A percentile compares a stretch with the other conserved stretches of the same genome.
Evolutionary conservation across 164 flowering plant genomes (phyloP).

Genomic region (Chimonanthus praecox): DNA sequence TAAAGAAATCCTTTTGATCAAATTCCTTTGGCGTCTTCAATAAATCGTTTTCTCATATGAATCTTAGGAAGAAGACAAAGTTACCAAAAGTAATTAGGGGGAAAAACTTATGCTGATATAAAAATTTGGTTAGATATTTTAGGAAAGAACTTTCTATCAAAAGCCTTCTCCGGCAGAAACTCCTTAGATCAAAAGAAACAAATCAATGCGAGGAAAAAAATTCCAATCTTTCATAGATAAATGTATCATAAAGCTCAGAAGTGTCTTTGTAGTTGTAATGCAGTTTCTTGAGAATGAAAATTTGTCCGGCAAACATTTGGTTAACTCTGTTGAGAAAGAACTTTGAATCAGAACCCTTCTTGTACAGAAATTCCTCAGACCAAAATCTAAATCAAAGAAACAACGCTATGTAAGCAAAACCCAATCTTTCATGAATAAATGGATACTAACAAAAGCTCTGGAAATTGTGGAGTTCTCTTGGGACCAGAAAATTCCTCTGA

Average conservation of each 20-base stretch:
- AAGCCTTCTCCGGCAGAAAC: not conserved
- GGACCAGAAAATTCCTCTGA: too few species aligned
- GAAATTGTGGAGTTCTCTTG: too few species aligned
- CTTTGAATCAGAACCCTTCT: too few species aligned
- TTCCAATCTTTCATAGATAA: not conserved
- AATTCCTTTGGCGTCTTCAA: not conserved
- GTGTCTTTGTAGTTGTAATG: not conserved
- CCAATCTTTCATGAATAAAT: too few species aligned
- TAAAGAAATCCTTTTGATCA: not conserved
- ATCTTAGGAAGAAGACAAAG: not conserved
- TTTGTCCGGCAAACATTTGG: too few species aligned
- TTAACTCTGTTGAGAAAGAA: too few species aligned
- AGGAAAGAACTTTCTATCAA: not conserved
- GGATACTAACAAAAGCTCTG: too few species aligned
- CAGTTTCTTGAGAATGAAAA: not conserved
- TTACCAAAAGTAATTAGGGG: not conserved
- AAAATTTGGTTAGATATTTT: not conserved
- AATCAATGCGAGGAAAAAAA: not conserved
- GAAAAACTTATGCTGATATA: not conserved
- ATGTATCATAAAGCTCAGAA: not conserved
- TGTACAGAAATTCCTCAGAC: too few species aligned
- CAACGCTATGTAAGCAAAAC: too few species aligned
- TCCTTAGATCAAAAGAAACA: not conserved
- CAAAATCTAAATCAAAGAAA: too few species aligned
- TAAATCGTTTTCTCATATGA: not conserved